These are phyloP conservation scores for Biscutella laevigata DNA, from an alignment of 441 rosid species.

Conservation along the genomic window DNA sequence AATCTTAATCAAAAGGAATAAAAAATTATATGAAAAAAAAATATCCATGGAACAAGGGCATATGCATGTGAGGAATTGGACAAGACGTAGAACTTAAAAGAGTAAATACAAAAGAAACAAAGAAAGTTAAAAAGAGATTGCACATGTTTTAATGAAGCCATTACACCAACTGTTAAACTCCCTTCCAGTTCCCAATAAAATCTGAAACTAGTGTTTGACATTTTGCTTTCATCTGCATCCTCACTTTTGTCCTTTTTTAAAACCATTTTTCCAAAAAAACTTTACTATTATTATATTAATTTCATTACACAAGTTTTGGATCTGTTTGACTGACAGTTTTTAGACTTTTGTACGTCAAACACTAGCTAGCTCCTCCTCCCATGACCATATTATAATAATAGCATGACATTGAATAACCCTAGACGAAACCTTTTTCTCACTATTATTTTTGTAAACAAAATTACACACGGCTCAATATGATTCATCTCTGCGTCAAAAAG, in stretches of 20 bases:
- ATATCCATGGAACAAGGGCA: not conserved
- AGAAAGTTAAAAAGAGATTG: constrained; percentile 16
- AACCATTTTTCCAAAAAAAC: not conserved
- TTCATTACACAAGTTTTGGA: constrained; percentile 20
- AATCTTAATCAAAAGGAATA: no score
- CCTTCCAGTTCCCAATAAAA: constrained; percentile 38
- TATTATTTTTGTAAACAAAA: not conserved
- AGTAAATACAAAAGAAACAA: constrained; percentile 20
- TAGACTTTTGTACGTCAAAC: constrained; percentile 25
- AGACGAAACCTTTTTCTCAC: constrained; percentile 7
- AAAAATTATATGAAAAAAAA: no score
- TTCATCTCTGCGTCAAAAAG: constrained; percentile 18
- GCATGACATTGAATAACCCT: constrained; percentile 27
- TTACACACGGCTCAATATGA: constrained; percentile 27
- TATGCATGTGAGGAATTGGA: constrained; percentile 17
- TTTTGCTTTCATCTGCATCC: constrained; percentile 54
- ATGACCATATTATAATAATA: constrained; percentile 12
- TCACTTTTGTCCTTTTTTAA: constrained; percentile 1
- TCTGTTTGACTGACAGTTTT: constrained; percentile 26
- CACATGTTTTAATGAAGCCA: constrained; percentile 32
- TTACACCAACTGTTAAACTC: constrained; percentile 32
- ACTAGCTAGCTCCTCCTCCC: not conserved
- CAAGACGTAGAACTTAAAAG: constrained; percentile 22
- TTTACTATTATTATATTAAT: not conserved
- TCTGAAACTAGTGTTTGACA: constrained; percentile 68